Base-by-base conservation (phyloP, 2,329 filamentous ascomycete species). In the Diaporthe longicolla region DNA sequence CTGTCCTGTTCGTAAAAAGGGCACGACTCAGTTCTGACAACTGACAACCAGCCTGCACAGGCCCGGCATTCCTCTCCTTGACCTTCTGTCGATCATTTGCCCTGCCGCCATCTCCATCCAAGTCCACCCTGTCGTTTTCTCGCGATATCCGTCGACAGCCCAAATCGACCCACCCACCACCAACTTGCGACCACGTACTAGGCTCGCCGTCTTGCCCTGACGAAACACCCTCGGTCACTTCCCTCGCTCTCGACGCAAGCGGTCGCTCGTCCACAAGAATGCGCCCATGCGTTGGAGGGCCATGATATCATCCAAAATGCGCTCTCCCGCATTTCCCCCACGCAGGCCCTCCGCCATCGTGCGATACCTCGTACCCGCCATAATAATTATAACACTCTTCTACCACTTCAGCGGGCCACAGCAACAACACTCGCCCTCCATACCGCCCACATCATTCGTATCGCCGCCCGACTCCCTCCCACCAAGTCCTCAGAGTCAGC, bases 301-400 rank as follows among this genome's bases (percentile, higher is more conserved):
- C 76, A 79, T 76, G 74, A 82, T 68, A 37, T 37, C 71, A 63
- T 61, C 71, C 63, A 76, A 69, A 68, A 79, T 84, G 83, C 81
- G 82, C 74, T 81, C 82, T 73, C 78, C 84, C 58, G 80, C 81
- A n/a, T 83, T 85, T 66, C 82, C 82, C 15, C 81, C 82, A 45
- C 82, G 83, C 66, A 82, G 84, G 11, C 83, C 83, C 19, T 83
- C 83, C 45, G 80, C 83, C 59, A 75, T 85, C 71, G 63, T 84
- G 45, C 83, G 84, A 74, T 84, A 83, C 75, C 74, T 84, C 17
- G 74, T 84, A 4, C 81, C 82, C 1, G 79, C 81, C 52, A 70
- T 80, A 43, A 19, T 75, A 40, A 58, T 85, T 24, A 68, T 85
- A 35, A 71, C 83, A 50, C 72, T 80, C 40, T 75, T 81, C 29